phyloP scores from a whole-genome alignment of 2,329 filamentous ascomycete species.

The Dendryphion nanum region DNA sequence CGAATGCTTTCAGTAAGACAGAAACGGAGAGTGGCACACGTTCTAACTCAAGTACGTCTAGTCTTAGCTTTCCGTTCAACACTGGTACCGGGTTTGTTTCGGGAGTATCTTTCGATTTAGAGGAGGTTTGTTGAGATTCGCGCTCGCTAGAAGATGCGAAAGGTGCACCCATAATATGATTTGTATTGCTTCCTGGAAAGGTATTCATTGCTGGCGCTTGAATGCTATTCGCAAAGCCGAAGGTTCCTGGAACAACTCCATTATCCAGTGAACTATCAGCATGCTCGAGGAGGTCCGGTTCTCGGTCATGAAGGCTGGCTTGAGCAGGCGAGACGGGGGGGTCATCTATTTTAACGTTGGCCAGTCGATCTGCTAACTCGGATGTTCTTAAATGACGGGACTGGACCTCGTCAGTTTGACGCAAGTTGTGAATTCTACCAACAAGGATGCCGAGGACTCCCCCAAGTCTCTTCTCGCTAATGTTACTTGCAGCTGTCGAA shows the following conservation, averaged over 20 bases:
- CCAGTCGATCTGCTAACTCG: conserved; percentile 14
- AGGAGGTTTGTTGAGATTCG: not conserved
- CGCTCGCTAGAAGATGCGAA: not conserved
- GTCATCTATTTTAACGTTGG: conserved; percentile 17
- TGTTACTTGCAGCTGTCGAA: conserved; percentile 51
- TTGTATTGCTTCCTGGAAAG: not conserved
- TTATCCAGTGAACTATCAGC: conserved; percentile 19
- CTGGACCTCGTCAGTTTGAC: conserved; percentile 31
- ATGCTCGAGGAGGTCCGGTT: conserved; percentile 26
- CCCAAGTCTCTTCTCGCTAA: conserved; percentile 64
- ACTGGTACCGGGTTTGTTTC: conserved; percentile 33
- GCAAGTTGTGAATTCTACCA: conserved; percentile 63
- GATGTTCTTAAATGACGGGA: conserved; percentile 7
- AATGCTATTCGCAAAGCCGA: not conserved
- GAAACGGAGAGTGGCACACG: conserved; percentile 70
- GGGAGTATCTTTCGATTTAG: not conserved
- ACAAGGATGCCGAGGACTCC: conserved; percentile 69
- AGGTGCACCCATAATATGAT: not conserved
- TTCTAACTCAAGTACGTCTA: conserved; percentile 75
- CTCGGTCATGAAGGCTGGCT: conserved; percentile 24
- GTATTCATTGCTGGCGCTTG: not conserved
- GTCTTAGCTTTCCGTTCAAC: conserved; percentile 58
- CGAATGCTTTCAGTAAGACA: conserved; percentile 67
- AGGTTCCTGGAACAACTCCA: conserved; percentile 12
- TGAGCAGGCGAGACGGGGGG: conserved; percentile 13